phyloP scores from a whole-genome alignment of 306 rosid genomes.

The Quercus rubra region DNA sequence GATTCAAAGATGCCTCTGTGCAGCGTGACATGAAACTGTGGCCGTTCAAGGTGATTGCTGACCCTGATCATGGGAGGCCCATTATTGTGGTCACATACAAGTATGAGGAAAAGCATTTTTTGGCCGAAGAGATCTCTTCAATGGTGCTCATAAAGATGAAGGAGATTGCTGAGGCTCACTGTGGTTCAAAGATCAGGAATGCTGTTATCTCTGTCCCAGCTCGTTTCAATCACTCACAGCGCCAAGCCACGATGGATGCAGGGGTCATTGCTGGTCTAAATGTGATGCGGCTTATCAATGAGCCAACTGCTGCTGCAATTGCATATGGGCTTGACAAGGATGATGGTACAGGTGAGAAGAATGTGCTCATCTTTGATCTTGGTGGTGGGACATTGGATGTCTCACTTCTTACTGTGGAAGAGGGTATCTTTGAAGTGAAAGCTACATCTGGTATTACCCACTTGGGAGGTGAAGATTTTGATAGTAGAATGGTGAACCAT shows the following conservation, averaged over 20 bases:
- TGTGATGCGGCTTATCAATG: conserved; percentile 41
- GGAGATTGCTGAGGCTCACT: conserved; percentile 40
- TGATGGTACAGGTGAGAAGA: conserved; percentile 14
- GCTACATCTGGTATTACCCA: conserved; percentile 39
- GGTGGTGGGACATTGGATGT: conserved; percentile 48
- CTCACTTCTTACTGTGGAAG: conserved; percentile 37
- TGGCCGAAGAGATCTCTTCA: conserved; percentile 39
- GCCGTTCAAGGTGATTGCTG: conserved; percentile 42
- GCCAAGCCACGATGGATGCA: conserved; percentile 43
- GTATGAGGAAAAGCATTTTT: conserved; percentile 33
- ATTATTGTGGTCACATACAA: conserved; percentile 34
- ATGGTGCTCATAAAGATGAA: conserved; percentile 42
- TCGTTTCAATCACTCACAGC: conserved; percentile 31
- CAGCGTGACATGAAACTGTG: conserved; percentile 38
- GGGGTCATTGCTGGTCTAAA: conserved; percentile 35
- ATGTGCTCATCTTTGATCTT: conserved; percentile 39
- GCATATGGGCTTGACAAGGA: conserved; percentile 54
- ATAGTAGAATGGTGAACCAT: conserved; percentile 37
- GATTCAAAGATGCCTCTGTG: conserved; percentile 32
- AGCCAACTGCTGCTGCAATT: conserved; percentile 44
- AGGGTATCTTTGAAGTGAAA: conserved; percentile 38
- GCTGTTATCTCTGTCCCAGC: conserved; percentile 46
- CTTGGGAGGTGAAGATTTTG: conserved; percentile 43
- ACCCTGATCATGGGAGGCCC: conserved; percentile 31
- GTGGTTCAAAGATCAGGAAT: conserved; percentile 22